These are phyloP conservation scores for Scheffersomyces cryptocercus DNA, from an alignment of 1,139 yeast genomes.

Conservation along the genomic window DNA sequence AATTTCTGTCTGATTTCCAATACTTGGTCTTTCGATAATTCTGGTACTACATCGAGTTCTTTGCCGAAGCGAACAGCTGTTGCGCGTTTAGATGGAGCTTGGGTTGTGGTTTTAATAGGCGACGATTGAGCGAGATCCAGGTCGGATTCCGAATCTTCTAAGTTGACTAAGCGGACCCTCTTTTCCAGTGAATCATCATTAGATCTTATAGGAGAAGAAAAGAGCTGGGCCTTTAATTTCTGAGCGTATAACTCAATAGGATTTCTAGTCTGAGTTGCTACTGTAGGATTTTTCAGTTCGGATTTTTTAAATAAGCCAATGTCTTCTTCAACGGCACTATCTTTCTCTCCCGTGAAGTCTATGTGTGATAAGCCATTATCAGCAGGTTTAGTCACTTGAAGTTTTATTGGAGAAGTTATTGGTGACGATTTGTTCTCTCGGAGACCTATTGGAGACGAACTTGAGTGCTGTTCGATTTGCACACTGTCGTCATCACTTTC, in stretches of 20 bases:
- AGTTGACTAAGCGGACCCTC: slow-evolving; percentile 14
- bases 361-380: slow-evolving; percentile 3
- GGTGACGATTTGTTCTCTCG: slow-evolving; percentile 26
- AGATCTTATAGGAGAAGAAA: slow-evolving; percentile 24
- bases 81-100: not conserved
- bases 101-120: slow-evolving; percentile 5
- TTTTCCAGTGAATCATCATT: slow-evolving; percentile 7
- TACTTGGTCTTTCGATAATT: slow-evolving; percentile 37
- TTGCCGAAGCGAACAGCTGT: not conserved
- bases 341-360: slow-evolving; percentile 10
- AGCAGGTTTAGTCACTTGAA: slow-evolving; percentile 5
- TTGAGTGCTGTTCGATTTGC: slow-evolving; percentile 10
- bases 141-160: slow-evolving; percentile 28
- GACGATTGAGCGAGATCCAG: slow-evolving; percentile 11
- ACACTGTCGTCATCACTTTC: slow-evolving; percentile 27
- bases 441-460: slow-evolving; percentile 2
- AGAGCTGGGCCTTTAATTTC: slow-evolving; percentile 26
- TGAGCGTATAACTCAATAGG: slow-evolving; percentile 43
- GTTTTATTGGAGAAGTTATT: slow-evolving; percentile 36
- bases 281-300: slow-evolving; percentile 2
- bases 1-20: slow-evolving; percentile 38
- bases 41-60: slow-evolving; percentile 26
- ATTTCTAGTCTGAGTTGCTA: slow-evolving; percentile 13
- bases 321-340: slow-evolving; percentile 18
- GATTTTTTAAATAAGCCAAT: slow-evolving; percentile 1